A percentile compares a stretch with the other conserved stretches of the same genome.
Conservation (phyloP, 2,329 filamentous ascomycete species). For the Fusarium longipes region DNA sequence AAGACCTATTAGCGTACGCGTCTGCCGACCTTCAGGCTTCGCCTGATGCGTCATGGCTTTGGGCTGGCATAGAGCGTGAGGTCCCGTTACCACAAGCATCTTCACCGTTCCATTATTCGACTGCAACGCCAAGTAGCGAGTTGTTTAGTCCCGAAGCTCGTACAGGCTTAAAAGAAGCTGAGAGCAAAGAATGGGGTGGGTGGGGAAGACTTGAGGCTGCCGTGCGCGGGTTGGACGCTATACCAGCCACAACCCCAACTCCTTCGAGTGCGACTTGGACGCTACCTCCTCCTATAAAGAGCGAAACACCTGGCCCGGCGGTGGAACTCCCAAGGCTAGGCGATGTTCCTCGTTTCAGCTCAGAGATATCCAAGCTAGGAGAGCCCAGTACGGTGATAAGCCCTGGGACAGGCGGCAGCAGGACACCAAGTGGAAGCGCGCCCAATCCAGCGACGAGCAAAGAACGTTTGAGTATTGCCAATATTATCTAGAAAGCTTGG, state of each 20-base stretch:
- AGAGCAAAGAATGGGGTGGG: constrained; percentile 78
- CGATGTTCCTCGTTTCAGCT: constrained; percentile 48
- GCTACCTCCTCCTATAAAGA: constrained; percentile 52
- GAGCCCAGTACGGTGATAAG: constrained; percentile 46
- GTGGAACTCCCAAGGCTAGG: constrained; percentile 47
- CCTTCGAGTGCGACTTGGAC: constrained; percentile 51
- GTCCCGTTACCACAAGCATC: constrained; percentile 46
- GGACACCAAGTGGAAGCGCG: constrained; percentile 35
- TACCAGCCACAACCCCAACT: constrained; percentile 46
- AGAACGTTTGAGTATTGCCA: constrained; percentile 57
- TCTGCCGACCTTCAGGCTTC: constrained; percentile 87
- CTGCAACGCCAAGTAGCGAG: constrained; percentile 50
- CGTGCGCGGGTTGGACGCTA: constrained; percentile 48
- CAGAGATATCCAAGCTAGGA: constrained; percentile 42
- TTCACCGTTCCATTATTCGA: constrained; percentile 22
- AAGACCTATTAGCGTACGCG: constrained; percentile 88
- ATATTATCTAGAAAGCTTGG: constrained; percentile 54
- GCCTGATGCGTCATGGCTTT: constrained; percentile 84
- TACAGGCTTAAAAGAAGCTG: constrained; percentile 65
- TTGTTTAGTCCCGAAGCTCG: constrained; percentile 60
- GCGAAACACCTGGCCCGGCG: constrained; percentile 47
- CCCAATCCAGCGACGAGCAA: constrained; percentile 36
- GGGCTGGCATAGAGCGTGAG: constrained; percentile 71
- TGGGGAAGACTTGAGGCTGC: constrained; percentile 78
- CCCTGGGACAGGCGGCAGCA: constrained; percentile 44